Conservation (phyloP, 192 early-diverging fungal species). For the Gonapodya sp. region DNA sequence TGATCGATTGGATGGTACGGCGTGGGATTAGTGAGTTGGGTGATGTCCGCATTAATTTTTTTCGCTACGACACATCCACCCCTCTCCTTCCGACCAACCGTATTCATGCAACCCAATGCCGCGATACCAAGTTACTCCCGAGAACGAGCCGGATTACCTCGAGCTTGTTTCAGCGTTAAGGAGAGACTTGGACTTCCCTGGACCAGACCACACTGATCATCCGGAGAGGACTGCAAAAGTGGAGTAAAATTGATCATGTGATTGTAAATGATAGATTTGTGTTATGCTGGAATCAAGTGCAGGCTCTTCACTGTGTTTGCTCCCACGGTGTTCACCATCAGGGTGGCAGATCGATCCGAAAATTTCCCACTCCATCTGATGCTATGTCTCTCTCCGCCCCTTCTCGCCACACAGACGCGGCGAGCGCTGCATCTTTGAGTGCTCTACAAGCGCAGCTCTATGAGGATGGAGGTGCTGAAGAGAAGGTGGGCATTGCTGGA, state of each 20-base stretch:
- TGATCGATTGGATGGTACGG: conserved; percentile 80
- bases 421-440: neutral
- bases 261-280: too few relatives aligned
- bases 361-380: too few relatives aligned
- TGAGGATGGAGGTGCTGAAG: neutral
- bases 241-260: too few relatives aligned
- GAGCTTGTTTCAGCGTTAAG: conserved; percentile 16
- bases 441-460: neutral
- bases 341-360: too few relatives aligned
- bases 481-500: too few relatives aligned
- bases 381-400: too few relatives aligned
- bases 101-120: neutral
- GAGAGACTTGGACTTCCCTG: neutral
- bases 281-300: too few relatives aligned
- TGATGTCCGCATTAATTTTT: too few relatives aligned
- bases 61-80: too few relatives aligned
- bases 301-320: too few relatives aligned
- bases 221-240: neutral
- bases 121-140: conserved; percentile 37
- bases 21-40: conserved; percentile 32
- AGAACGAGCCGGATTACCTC: conserved; percentile 75
- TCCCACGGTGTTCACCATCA: too few relatives aligned
- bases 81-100: neutral
- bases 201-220: neutral
- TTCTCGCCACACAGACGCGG: too few relatives aligned